Percentiles rank a stretch among this genome's conserved stretches.
Conservation (phyloP, 2,329 filamentous ascomycete species). For the Rhynchosporium agropyri region DNA sequence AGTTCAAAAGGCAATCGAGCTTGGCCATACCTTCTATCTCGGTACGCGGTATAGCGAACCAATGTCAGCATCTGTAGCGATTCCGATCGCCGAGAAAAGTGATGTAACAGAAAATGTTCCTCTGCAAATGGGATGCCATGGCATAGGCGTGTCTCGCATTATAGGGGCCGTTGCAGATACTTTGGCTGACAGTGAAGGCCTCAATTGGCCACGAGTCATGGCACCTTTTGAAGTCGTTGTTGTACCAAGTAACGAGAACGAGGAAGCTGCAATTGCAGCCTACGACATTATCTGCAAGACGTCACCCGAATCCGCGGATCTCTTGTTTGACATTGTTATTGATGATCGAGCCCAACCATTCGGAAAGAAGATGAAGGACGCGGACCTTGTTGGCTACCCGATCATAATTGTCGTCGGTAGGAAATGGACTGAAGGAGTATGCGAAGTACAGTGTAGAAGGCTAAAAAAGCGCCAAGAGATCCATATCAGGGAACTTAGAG, state of each 20-base stretch:
- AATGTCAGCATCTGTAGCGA: slow-evolving; percentile 64
- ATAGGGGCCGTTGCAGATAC: slow-evolving; percentile 83
- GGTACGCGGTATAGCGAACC: slow-evolving; percentile 85
- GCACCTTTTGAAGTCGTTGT: slow-evolving; percentile 81
- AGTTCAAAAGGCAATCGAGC: slow-evolving; percentile 76
- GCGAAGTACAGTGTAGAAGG: slow-evolving; percentile 42
- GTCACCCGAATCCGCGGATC: slow-evolving; percentile 10
- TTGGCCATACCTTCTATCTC: slow-evolving; percentile 94
- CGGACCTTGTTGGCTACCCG: slow-evolving; percentile 86
- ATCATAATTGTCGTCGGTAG: slow-evolving; percentile 79
- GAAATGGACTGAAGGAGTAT: slow-evolving; percentile 53
- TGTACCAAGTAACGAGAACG: slow-evolving; percentile 53
- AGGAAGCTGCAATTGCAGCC: slow-evolving; percentile 56
- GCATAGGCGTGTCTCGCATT: slow-evolving; percentile 89
- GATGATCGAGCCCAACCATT: slow-evolving; percentile 73
- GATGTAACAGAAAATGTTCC: slow-evolving; percentile 47
- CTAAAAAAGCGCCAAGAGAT: slow-evolving; percentile 35
- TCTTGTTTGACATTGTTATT: slow-evolving; percentile 64
- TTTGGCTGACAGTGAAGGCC: slow-evolving; percentile 68
- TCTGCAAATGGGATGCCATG: slow-evolving; percentile 95
- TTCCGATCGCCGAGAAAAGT: slow-evolving; percentile 40
- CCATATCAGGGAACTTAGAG: slow-evolving; percentile 28
- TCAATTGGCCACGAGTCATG: slow-evolving; percentile 87
- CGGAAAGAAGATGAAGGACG: slow-evolving; percentile 87
- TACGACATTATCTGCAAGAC: slow-evolving; percentile 59